phyloP scores from a whole-genome alignment of 257 asterid genomes.

The Salvia rosmarinus region DNA sequence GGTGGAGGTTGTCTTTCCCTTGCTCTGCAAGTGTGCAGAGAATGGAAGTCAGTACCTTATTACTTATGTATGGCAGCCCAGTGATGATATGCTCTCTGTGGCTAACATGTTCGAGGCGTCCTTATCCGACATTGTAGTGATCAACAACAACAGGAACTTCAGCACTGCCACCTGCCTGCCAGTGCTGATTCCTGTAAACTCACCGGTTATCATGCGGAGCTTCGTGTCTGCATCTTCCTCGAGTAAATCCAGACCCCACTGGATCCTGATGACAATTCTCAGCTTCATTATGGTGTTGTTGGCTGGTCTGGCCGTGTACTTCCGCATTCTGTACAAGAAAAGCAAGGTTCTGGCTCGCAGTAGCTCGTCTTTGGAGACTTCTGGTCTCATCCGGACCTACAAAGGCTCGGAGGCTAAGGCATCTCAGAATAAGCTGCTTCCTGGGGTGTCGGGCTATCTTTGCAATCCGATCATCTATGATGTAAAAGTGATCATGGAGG shows the following conservation, averaged over 20 bases:
- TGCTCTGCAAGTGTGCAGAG: conserved; percentile 66
- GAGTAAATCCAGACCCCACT: conserved; percentile 36
- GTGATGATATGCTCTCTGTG: conserved; percentile 53
- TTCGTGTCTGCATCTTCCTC: conserved; percentile 31
- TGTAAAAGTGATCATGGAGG: conserved; percentile 56
- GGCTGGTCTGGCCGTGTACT: conserved; percentile 37
- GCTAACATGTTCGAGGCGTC: conserved; percentile 60
- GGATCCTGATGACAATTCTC: conserved; percentile 38
- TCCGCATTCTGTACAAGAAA: conserved; percentile 39
- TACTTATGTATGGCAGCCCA: conserved; percentile 80
- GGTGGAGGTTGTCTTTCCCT: conserved; percentile 53
- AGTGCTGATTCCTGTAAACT: conserved; percentile 54
- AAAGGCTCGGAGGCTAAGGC: conserved; percentile 37
- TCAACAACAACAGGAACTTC: conserved; percentile 61
- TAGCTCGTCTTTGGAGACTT: conserved; percentile 41
- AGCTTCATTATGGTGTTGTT: conserved; percentile 34
- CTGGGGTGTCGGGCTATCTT: conserved; percentile 74
- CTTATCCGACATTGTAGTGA: conserved; percentile 39
- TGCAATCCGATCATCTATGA: conserved; percentile 62
- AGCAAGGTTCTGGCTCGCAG: conserved; percentile 38
- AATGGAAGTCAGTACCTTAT: conserved; percentile 45
- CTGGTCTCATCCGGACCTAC: conserved; percentile 35
- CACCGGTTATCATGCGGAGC: conserved; percentile 42
- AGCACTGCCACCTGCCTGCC: conserved; percentile 63
- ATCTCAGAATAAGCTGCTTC: conserved; percentile 66